Evolutionary conservation across 257 asterid species (phyloP).

Genomic region (Perilla frutescens): DNA sequence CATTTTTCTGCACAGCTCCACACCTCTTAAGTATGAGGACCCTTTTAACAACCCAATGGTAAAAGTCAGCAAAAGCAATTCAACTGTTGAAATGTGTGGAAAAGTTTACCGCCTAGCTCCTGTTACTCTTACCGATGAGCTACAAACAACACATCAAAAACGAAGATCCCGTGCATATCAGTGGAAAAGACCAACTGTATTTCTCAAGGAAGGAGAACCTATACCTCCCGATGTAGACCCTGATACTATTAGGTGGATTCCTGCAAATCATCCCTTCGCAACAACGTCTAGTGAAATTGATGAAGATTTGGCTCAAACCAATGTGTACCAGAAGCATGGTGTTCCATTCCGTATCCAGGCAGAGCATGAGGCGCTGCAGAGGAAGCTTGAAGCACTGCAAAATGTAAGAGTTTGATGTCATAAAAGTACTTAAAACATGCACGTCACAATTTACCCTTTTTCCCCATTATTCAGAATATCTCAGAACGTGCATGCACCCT

Average conservation of each 20-base stretch:
- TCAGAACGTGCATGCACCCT: background rate
- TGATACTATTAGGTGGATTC: constrained; percentile 97
- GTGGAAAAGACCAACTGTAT: constrained; percentile 97
- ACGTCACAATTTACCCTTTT: too few species aligned
- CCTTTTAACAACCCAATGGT: constrained; percentile 98
- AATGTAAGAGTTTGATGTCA: constrained; percentile 55
- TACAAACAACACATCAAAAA: constrained; percentile 78
- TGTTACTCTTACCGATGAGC: constrained; percentile 85
- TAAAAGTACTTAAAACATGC: too few species aligned
- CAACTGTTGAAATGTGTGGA: constrained; percentile 96
- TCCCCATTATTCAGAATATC: background rate
- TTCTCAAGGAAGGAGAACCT: constrained; percentile 94
- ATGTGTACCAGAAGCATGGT: constrained; percentile 93
- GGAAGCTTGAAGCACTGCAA: constrained; percentile 91
- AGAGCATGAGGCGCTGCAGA: constrained; percentile 98
- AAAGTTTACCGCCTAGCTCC: constrained; percentile 94
- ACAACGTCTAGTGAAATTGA: constrained; percentile 94
- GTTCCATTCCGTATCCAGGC: constrained; percentile 96
- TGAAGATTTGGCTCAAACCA: constrained; percentile 89
- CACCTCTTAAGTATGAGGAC: constrained; percentile 92
- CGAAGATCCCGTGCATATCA: constrained; percentile 98
- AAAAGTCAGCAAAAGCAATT: constrained; percentile 80
- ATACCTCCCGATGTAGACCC: constrained; percentile 98
- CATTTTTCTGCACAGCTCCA: constrained; percentile 56
- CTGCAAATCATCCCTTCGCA: constrained; percentile 99